Percentiles rank a stretch among this genome's conserved stretches.
Conservation (phyloP, 495 filamentous ascomycete genomes). For the Penicillium canariense region DNA sequence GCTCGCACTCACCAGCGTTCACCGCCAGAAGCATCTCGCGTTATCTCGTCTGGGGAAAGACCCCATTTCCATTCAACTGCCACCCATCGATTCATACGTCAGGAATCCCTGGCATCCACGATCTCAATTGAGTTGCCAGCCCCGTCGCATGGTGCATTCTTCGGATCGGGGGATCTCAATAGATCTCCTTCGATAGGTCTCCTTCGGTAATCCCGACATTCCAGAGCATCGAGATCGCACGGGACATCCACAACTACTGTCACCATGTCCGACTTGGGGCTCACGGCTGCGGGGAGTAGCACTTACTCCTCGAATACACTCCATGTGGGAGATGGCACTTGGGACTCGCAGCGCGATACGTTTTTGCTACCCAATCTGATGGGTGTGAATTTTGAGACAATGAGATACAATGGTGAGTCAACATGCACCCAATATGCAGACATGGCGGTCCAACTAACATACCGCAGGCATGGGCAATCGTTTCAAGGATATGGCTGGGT, state of each 20-base stretch:
- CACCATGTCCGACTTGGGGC: constrained; percentile 45
- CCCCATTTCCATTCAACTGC: constrained; percentile 7
- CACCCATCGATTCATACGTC: not conserved
- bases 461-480: constrained; percentile 85
- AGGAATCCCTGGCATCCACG: constrained; percentile 6
- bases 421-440: not conserved
- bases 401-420: constrained; percentile 84
- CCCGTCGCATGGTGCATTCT: constrained; percentile 49
- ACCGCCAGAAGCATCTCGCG: constrained; percentile 9
- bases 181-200: constrained; percentile 45
- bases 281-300: constrained; percentile 77
- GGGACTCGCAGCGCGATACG: constrained; percentile 78
- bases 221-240: constrained; percentile 30
- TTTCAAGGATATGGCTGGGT: constrained; percentile 70
- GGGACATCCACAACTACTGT: not conserved
- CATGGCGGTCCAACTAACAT: constrained; percentile 1
- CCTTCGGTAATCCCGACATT: constrained; percentile 1
- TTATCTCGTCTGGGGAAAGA: constrained; percentile 2
- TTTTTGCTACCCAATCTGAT: constrained; percentile 85
- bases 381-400: constrained; percentile 89
- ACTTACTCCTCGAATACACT: constrained; percentile 80
- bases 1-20: constrained; percentile 1
- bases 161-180: constrained; percentile 45
- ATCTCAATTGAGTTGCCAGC: constrained; percentile 15
- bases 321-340: constrained; percentile 87